These are phyloP conservation scores for Sphenostylis stenocarpa DNA, from an alignment of 306 rosid genomes.

Conservation along the genomic window DNA sequence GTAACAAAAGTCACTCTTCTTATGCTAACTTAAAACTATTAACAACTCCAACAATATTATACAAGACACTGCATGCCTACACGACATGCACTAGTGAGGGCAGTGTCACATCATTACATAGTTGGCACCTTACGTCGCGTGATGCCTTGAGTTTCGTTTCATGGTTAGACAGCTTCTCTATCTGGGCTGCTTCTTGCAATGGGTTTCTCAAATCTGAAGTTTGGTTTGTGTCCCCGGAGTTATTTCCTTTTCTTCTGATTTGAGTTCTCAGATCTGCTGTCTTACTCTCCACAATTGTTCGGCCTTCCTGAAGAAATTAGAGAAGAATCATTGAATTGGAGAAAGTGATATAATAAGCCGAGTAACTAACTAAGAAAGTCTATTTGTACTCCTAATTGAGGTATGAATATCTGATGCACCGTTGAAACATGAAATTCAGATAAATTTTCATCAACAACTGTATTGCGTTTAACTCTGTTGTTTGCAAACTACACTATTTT, in stretches of 20 bases:
- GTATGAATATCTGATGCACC: neutral
- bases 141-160: slow-evolving; percentile 97
- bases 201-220: slow-evolving; percentile 37
- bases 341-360: neutral
- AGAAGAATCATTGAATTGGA: slow-evolving; percentile 24
- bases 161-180: slow-evolving; percentile 37
- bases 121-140: slow-evolving; percentile 99
- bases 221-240: slow-evolving; percentile 46
- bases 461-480: neutral
- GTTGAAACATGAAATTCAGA: neutral
- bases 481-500: neutral
- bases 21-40: neutral
- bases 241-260: slow-evolving; percentile 60
- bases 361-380: neutral
- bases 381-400: neutral
- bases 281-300: slow-evolving; percentile 74
- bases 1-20: slow-evolving; percentile 1
- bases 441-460: neutral
- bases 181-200: slow-evolving; percentile 48
- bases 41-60: slow-evolving; percentile 17
- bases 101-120: slow-evolving; percentile 54
- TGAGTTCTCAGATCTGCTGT: slow-evolving; percentile 83
- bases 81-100: slow-evolving; percentile 37
- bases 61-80: slow-evolving; percentile 17
- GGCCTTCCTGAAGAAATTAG: slow-evolving; percentile 67